Evolutionary conservation across 1,139 yeast species (phyloP).

Genomic region (Zygosaccharomyces pseudobailii): DNA sequence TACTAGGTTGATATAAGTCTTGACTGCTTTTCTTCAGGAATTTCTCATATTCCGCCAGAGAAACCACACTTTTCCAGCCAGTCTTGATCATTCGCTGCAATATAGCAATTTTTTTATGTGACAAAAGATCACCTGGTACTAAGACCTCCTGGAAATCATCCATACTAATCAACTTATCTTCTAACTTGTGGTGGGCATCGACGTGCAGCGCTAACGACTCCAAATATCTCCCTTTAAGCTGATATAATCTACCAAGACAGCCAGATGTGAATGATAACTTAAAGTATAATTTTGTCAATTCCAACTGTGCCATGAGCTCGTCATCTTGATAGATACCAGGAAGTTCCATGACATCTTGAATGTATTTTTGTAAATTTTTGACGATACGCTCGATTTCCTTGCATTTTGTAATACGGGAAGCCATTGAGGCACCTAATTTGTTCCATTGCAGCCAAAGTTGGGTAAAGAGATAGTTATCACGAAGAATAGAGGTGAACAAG

Average conservation of each 20-base stretch:
- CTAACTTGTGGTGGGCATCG: constrained; percentile 22
- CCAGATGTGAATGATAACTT: constrained; percentile 21
- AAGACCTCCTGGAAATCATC: constrained; percentile 11
- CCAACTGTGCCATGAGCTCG: constrained; percentile 52
- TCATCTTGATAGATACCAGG: constrained; percentile 93
- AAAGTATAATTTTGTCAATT: constrained; percentile 27
- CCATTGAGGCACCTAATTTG: constrained; percentile 36
- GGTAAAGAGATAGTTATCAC: constrained; percentile 56
- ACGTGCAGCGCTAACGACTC: constrained; percentile 31
- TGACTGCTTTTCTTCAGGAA: constrained; percentile 8
- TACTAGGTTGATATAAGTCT: constrained; percentile 21
- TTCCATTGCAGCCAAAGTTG: constrained; percentile 35
- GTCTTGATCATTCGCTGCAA: constrained; percentile 18
- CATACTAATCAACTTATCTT: constrained; percentile 10
- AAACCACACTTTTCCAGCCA: constrained; percentile 27
- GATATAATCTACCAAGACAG: constrained; percentile 29
- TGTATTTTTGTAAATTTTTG: constrained; percentile 26
- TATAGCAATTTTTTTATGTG: constrained; percentile 13
- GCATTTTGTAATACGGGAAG: constrained; percentile 39
- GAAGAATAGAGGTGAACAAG: constrained; percentile 60
- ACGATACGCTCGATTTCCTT: constrained; percentile 32
- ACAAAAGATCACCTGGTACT: constrained; percentile 22
- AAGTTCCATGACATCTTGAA: constrained; percentile 61
- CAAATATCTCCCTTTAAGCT: constrained; percentile 25
- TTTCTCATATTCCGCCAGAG: constrained; percentile 32